These are phyloP conservation scores for Lindgomyces ingoldianus DNA, from an alignment of 495 filamentous ascomycete genomes.

Conservation along the genomic window DNA sequence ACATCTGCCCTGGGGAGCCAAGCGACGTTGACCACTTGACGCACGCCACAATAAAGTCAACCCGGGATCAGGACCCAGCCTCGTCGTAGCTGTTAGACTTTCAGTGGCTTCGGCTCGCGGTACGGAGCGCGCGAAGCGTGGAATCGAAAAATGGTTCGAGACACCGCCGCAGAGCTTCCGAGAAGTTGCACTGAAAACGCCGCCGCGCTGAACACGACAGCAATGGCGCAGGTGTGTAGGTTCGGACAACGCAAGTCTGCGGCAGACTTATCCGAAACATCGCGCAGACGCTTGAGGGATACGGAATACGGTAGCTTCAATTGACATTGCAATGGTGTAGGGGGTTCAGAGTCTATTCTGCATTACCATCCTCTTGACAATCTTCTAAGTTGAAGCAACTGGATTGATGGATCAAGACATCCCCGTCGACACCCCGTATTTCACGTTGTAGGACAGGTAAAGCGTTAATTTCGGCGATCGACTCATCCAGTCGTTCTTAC, in stretches of 20 bases:
- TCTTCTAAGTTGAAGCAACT: too few species aligned
- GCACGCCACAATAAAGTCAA: conserved; percentile 31
- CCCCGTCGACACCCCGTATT: too few species aligned
- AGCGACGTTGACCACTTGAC: conserved; percentile 11
- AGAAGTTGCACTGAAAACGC: background rate
- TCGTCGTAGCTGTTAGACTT: background rate
- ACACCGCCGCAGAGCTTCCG: background rate
- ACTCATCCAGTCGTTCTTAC: too few species aligned
- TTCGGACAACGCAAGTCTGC: background rate
- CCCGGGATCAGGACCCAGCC: background rate
- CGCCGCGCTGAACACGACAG: background rate
- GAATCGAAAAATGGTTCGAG: background rate
- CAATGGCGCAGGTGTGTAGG: background rate
- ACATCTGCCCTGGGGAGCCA: conserved; percentile 9
- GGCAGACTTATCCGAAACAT: too few species aligned
- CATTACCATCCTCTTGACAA: too few species aligned
- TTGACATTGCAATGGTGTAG: too few species aligned
- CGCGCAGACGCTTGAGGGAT: too few species aligned
- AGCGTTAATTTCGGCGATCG: too few species aligned
- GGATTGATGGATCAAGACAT: too few species aligned
- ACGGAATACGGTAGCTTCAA: too few species aligned
- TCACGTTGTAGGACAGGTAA: too few species aligned
- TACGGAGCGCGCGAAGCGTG: background rate
- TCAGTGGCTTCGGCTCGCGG: background rate
- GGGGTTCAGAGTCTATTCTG: too few species aligned